Conservation (phyloP, 352 stramenopile species). For the Phytophthora niederhauseri region DNA sequence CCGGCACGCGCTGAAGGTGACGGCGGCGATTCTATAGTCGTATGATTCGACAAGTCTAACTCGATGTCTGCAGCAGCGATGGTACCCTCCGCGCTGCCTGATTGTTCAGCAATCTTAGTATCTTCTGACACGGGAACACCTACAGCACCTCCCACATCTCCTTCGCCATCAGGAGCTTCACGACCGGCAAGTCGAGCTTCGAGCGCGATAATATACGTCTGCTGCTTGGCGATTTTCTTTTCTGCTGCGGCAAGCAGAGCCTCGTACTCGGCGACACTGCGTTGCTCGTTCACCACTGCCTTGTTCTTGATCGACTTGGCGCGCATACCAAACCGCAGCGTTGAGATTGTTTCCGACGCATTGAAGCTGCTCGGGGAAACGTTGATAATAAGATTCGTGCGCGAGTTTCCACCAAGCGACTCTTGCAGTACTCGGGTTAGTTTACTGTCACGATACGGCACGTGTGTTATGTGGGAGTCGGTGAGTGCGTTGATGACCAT, state of each 20-base stretch:
- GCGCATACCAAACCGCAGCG: constrained; percentile 90
- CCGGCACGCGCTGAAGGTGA: constrained; percentile 63
- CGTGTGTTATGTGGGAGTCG: constrained; percentile 74
- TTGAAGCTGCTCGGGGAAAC: constrained; percentile 92
- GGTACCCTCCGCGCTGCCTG: constrained; percentile 11
- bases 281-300: constrained; percentile 93
- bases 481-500: constrained; percentile 96
- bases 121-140: constrained; percentile 10
- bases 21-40: constrained; percentile 20
- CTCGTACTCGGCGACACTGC: constrained; percentile 93
- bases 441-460: constrained; percentile 93
- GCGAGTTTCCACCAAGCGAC: constrained; percentile 94
- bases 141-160: not conserved
- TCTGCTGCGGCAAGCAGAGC: constrained; percentile 81
- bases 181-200: constrained; percentile 59
- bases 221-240: constrained; percentile 79
- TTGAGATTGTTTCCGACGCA: constrained; percentile 92
- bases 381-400: constrained; percentile 94
- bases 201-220: constrained; percentile 85
- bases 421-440: constrained; percentile 94
- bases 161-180: constrained; percentile 22
- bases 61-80: constrained; percentile 30
- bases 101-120: not conserved
- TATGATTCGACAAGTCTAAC: constrained; percentile 32
- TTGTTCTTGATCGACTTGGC: constrained; percentile 97